These are phyloP conservation scores for Sungouiozyma ichnusensis DNA, from an alignment of 805 yeast species.

Conservation along the genomic window DNA sequence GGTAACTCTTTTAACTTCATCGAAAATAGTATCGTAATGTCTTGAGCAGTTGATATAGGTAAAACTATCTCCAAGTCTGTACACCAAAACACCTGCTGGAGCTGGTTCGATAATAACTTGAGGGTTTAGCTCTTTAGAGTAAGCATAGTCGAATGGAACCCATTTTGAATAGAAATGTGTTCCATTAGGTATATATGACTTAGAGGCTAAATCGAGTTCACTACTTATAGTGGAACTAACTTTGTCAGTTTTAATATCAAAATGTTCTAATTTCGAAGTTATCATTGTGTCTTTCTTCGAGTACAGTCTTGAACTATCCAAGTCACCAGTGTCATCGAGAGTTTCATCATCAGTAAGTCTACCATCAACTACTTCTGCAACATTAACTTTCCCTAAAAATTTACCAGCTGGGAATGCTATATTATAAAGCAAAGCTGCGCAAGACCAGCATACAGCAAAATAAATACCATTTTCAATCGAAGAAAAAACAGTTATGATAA, in stretches of 20 bases:
- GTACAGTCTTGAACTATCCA: not conserved
- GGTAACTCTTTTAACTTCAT: slow-evolving; percentile 52
- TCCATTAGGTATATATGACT: slow-evolving; percentile 2
- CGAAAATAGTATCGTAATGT: slow-evolving; percentile 59
- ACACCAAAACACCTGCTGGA: slow-evolving; percentile 85
- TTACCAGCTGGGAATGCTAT: slow-evolving; percentile 72
- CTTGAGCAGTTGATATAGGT: slow-evolving; percentile 72
- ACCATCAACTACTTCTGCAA: slow-evolving; percentile 65
- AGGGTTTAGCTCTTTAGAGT: slow-evolving; percentile 40
- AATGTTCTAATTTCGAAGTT: not conserved
- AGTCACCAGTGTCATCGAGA: slow-evolving; percentile 2
- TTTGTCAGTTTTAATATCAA: not conserved
- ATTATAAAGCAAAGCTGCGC: slow-evolving; percentile 61
- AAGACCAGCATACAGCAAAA: slow-evolving; percentile 79
- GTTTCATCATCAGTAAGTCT: slow-evolving; percentile 25
- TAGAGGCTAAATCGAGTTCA: not conserved
- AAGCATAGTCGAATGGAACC: slow-evolving; percentile 45
- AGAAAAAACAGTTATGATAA: slow-evolving; percentile 64
- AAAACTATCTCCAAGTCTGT: slow-evolving; percentile 71
- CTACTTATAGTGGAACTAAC: not conserved
- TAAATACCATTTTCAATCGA: slow-evolving; percentile 84
- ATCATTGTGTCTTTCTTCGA: not conserved
- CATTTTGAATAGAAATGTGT: slow-evolving; percentile 48
- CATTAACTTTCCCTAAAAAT: slow-evolving; percentile 68
- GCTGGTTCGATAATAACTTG: slow-evolving; percentile 57